Base-by-base conservation (phyloP, 441 rosid species). In the Corymbia citriodora region DNA sequence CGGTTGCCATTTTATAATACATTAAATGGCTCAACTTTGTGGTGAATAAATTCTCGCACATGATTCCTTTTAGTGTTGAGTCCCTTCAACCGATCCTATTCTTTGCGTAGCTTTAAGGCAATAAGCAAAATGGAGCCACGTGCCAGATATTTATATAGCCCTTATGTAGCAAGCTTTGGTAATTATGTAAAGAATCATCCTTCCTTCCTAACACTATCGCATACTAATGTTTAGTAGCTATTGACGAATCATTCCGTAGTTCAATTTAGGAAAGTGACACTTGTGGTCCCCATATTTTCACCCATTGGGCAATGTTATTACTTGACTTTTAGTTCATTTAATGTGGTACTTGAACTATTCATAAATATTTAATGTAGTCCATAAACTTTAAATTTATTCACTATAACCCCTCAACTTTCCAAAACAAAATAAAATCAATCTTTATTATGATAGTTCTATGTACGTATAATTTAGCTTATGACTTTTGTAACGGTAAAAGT, bases 11-110 rank as follows among this genome's bases (percentile, higher is more conserved):
- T 65, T 65, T n/a, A 65, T n/a, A n/a, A 3, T 4, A n/a, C 74
- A 4, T n/a, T 65, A 1, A 65, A n/a, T 19, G 19, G 36, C 40
- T 65, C 0, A 65, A n/a, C 6, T n/a, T 65, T 0, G 10, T 65
- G 11, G 10, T 15, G 18, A 65, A 65, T 65, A 65, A 15, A 15
- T n/a, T 31, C 74, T n/a, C 3, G 74, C 5, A 4, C 19, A n/a
- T 0, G 3, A 1, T 0, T 65, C 74, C 74, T 3, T 7, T n/a
- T 65, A 3, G 74, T 1, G 33, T 65, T 14, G 40, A 65, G 40
- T 15, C 74, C 6, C 5, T n/a, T 65, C 1, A n/a, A 15, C 74
- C 15, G 74, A 65, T n/a, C 19, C 40, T n/a, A 65, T 8, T n/a
- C 36, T 65, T 65, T 65, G 74, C 70, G 9, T 12, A 29, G 2